These are phyloP conservation scores for Quercus mongolica DNA, from an alignment of 306 rosid species.

Conservation along the genomic window DNA sequence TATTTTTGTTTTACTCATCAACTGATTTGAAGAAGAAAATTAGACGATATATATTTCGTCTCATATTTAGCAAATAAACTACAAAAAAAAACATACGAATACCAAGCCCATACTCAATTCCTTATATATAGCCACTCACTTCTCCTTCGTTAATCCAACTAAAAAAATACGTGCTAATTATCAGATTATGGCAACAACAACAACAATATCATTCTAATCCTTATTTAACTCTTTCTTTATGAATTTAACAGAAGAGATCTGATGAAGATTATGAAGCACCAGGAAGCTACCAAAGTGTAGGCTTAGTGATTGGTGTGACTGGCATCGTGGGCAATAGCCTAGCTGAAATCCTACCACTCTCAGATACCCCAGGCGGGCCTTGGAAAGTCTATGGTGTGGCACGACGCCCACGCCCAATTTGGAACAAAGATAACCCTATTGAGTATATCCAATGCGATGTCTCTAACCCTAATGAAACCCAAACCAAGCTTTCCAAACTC, in stretches of 20 bases:
- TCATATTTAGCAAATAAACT: too few relatives aligned
- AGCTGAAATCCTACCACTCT: conserved; percentile 70
- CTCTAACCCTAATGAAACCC: conserved; percentile 48
- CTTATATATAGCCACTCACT: too few relatives aligned
- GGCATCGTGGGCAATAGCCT: conserved; percentile 80
- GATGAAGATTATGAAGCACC: conserved; percentile 38
- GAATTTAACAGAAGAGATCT: conserved; percentile 31
- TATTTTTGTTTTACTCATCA: too few relatives aligned
- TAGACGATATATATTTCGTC: too few relatives aligned
- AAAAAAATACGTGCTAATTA: too few relatives aligned
- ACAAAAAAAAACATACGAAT: too few relatives aligned
- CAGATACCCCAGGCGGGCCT: conserved; percentile 73
- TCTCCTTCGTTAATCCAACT: too few relatives aligned
- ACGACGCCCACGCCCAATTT: conserved; percentile 57
- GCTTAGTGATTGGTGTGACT: conserved; percentile 50
- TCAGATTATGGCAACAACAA: too few relatives aligned
- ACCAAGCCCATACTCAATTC: too few relatives aligned
- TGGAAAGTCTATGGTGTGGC: conserved; percentile 85
- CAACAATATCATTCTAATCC: too few relatives aligned
- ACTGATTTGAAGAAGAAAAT: too few relatives aligned
- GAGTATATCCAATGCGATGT: conserved; percentile 69
- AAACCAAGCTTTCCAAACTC: conserved; percentile 48
- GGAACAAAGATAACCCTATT: conserved; percentile 62
- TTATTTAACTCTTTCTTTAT: neutral
- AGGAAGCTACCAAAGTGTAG: conserved; percentile 46